Evolutionary conservation across 2,329 filamentous ascomycete species (phyloP), one percentile per base, ranked within the genome.

Genomic region (Colletotrichum tabaci): DNA sequence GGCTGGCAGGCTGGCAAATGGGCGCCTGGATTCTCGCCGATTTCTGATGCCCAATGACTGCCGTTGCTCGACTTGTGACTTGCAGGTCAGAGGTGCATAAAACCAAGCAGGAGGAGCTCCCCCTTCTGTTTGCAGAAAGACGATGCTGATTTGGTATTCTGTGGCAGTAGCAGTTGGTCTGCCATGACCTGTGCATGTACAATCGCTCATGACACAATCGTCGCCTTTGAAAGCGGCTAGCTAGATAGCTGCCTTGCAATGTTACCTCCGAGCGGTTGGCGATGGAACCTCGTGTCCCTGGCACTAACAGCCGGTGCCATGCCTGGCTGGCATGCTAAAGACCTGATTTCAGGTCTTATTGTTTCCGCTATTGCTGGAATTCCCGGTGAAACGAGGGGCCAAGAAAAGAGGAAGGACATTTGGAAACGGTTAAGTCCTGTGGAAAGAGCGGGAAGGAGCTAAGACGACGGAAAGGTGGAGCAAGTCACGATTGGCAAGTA

Each of bases 291-390:
- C 53, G 66, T 57, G 61, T 65, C 66, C 60, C 60, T 68, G 40
- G n/a, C 63, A 64, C 66, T 64, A 30, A 26, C 63, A 57, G 47
- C 50, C 42, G 23, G n/a, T 44, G 66, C 44, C 40, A 30, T 44
- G 9, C n/a, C 46, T 30, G 40, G 23, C 47, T 56, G 23, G 47
- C n/a, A 30, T 30, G 26, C 40, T 30, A 56, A 67, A 67, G 67
- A 70, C 67, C 62, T 70, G 67, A 67, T 70, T 70, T 67, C 61
- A 65, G 65, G 49, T 42, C 62, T 67, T 70, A 70, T 40, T 42
- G 1, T 30, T 40, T 3, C 58, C 61, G 47, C 47, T 70, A 70
- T 70, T 55, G 49, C 62, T 70, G 52, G 66, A 61, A 46, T 26
- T 53, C 40, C 53, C n/a, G 47, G 58, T 70, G 56, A 61, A 67